Base-by-base conservation (phyloP, 1,284 basidiomycete genomes). In the Ustilago vetiveriae region DNA sequence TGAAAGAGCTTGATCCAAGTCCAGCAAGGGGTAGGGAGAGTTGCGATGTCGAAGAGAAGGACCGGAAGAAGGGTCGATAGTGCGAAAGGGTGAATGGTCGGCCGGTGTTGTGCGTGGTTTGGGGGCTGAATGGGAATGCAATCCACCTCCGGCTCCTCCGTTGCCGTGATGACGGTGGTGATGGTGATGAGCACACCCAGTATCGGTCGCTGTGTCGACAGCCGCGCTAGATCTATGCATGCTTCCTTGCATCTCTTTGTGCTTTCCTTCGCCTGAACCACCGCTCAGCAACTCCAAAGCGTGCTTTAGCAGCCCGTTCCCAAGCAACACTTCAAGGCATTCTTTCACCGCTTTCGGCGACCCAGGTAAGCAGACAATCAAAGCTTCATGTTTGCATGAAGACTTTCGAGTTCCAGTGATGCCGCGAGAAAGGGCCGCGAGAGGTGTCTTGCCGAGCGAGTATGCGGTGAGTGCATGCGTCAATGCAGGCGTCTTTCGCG, bases 271-370 rank as follows among this genome's bases (percentile, higher is more conserved):
- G 1, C 91, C 90, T n/a, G 84, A 85, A 0, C 88, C 89, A 6
- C 92, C 91, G 53, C 83, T 84, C 57, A 91, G 85, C 10, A 93
- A 85, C 42, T 92, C 90, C 43, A 93, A 82, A 0, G 91, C 90
- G 82, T 93, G 91, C 4, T 84, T 81, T 14, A 89, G 81, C 17
- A 91, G 84, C 13, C 64, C 68, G 10, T 49, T 23, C 8, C 82
- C 78, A 5, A 92, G 82, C 27, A 94, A 83, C 2, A 87, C 86
- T 5, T 87, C 85, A 55, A 92, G 76, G 72, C 89, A 91, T 78
- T 94, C 92, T 59, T 85, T 88, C 23, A 92, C 92, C 2, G 91
- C 92, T 74, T 91, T 93, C 21, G 89, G 86, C 69, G 90, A 91
- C 1, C 92, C 92, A 0, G 92, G 92, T 9, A 94, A 87, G 0